phyloP scores from a whole-genome alignment of 495 filamentous ascomycete genomes.

The Melanomma pulvis-pyrius region DNA sequence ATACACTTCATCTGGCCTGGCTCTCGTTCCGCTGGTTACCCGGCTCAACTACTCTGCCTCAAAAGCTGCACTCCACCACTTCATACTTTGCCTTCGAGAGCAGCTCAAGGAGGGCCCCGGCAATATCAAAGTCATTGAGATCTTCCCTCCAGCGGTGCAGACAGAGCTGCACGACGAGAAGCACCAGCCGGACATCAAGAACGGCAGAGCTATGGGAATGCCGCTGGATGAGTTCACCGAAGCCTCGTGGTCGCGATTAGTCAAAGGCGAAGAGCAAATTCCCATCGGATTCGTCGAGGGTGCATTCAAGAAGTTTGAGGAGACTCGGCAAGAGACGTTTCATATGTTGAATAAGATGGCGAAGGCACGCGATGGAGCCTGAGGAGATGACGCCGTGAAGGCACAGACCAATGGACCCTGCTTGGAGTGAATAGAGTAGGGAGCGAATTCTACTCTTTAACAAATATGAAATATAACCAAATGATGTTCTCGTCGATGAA shows the following conservation, averaged over 20 bases:
- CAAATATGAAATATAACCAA: too few species aligned
- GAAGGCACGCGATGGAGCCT: conserved; percentile 45
- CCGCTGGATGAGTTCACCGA: conserved; percentile 61
- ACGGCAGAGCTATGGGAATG: conserved; percentile 58
- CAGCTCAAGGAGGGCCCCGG: conserved; percentile 54
- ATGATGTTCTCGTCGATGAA: not conserved
- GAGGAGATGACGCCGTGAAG: not conserved
- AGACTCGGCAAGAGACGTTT: conserved; percentile 50
- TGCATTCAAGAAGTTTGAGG: conserved; percentile 39
- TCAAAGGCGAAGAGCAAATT: conserved; percentile 58
- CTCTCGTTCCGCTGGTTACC: conserved; percentile 55
- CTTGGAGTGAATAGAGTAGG: not conserved
- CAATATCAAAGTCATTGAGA: conserved; percentile 62
- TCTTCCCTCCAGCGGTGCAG: conserved; percentile 69
- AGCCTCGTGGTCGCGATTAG: conserved; percentile 58
- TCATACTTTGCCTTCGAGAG: conserved; percentile 60
- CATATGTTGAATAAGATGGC: conserved; percentile 61
- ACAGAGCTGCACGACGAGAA: conserved; percentile 62
- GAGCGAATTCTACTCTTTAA: too few species aligned
- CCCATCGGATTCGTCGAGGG: conserved; percentile 56
- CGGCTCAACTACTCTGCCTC: conserved; percentile 60
- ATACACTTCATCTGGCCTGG: conserved; percentile 57
- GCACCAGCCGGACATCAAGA: conserved; percentile 51
- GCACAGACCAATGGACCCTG: not conserved
- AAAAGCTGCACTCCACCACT: conserved; percentile 62